Evolutionary conservation across 1,284 basidiomycete species (phyloP).

Genomic region (Rhodotorula sp.): DNA sequence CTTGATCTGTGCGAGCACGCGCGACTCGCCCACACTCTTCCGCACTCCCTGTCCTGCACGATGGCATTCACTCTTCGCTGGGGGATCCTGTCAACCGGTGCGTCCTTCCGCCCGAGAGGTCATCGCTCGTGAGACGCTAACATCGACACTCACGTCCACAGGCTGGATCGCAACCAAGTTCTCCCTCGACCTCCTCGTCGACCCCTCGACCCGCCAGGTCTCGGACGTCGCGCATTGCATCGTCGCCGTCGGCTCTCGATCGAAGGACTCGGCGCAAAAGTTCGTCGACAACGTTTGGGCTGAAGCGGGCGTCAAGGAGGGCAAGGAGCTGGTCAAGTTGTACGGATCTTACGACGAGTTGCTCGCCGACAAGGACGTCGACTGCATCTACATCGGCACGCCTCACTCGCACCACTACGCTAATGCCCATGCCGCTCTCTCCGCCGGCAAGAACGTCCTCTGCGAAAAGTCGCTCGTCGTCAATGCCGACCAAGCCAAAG

Average conservation of each 20-base stretch:
- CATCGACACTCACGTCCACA: background rate
- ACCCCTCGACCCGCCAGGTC: slow-evolving; percentile 48
- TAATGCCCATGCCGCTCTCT: slow-evolving; percentile 50
- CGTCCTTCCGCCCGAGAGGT: background rate
- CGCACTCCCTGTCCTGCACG: background rate
- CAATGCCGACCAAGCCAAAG: slow-evolving; percentile 52
- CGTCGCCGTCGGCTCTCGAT: slow-evolving; percentile 53
- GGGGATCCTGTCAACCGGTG: slow-evolving; percentile 17
- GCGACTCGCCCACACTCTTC: background rate
- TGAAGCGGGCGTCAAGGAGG: slow-evolving; percentile 44
- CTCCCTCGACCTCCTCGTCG: slow-evolving; percentile 49
- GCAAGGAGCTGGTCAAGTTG: slow-evolving; percentile 30
- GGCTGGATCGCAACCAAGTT: slow-evolving; percentile 50
- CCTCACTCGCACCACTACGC: slow-evolving; percentile 54
- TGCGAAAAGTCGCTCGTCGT: slow-evolving; percentile 54
- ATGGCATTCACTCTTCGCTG: slow-evolving; percentile 16
- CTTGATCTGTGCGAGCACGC: too few relatives aligned
- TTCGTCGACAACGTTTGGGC: slow-evolving; percentile 50
- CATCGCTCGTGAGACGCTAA: background rate
- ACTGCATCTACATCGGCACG: slow-evolving; percentile 56
- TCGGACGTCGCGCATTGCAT: slow-evolving; percentile 54
- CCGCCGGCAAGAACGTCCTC: slow-evolving; percentile 46
- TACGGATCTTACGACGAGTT: slow-evolving; percentile 52
- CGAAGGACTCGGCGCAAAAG: slow-evolving; percentile 47
- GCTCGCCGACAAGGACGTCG: slow-evolving; percentile 50